Evolutionary conservation across 1,284 basidiomycete species (phyloP), one percentile per base, ranked within the genome.

Genomic region (Ceraceosorus bombacis): DNA sequence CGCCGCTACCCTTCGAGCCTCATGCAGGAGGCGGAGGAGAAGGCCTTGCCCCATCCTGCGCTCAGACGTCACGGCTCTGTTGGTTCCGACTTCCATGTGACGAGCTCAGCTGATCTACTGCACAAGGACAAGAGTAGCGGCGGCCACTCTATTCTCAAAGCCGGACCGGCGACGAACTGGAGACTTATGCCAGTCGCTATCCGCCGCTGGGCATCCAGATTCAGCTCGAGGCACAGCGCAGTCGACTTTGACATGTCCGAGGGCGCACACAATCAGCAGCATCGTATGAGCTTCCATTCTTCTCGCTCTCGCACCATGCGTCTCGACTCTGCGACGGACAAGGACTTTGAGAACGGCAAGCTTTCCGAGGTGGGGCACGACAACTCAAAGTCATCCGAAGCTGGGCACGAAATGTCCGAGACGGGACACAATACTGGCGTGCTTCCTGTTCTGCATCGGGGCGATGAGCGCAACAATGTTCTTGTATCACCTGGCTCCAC

Each of bases 1-100:
- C 73, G 77, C 38, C 65, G 80, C 9, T 81, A 46, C 43, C 43
- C 43, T 10, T 10, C 10, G 10, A 10, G 10, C 10, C 43, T 46
- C 43, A 46, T 46, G 43, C 43, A 46, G 43, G 43, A 46, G 43
- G 10, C 9, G 43, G 43, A 46, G 43, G 43, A 46, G 43, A 46
- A 46, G 43, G 43, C 43, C 43, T 10, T 10, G 43, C 43, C 15
- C 43, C 27, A 27, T 27, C 27, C 27, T 27, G 43, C 10, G 10
- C 10, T 46, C 10, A 10, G 43, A 10, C 43, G 43, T 10, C 9
- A 10, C 10, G 43, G 43, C 43, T 10, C 43, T 15, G 43, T 15
- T 15, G 9, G 15, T 15, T 46, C 43, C 10, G 43, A 46, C 10
- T 15, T 10, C 43, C 43, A 15, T 15, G 15, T 15, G 10, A 10